Base-by-base conservation (phyloP, 139 green algal genomes). In the Nannochloris sp. region DNA sequence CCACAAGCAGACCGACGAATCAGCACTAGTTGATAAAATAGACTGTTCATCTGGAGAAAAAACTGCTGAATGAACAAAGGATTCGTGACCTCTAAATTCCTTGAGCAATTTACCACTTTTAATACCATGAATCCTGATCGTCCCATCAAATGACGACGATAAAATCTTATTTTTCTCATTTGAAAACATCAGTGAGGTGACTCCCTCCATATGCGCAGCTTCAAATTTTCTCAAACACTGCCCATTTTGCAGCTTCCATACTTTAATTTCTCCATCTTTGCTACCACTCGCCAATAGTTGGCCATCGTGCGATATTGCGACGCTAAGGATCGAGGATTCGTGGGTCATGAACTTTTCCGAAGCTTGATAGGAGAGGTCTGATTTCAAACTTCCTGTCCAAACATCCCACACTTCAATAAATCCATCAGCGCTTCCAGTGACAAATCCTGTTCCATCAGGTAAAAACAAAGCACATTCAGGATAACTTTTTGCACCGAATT, bases 381-480 rank as follows among this genome's bases (percentile, higher is more conserved):
- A 90, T 69, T 85, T 87, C 44, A 98, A 74, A 66, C 89, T 91
- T n/a, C 88, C 93, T 0, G 78, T 94, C 23, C 85, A 59, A 18
- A 73, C 78, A 66, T 98, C 93, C 93, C 93, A 98, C 62, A 98
- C 79, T 83, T 97, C 92, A 34, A 98, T 91, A 77, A 98, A 97
- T 2, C 93, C 93, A 59, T 98, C 93, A 49, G 88, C 84, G 55
- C 82, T 94, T 59, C 93, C 94, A 3, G 87, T 95, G 31, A 87
- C 79, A 46, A 97, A 80, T 75, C 86, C 79, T 57, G 87, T 78
- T 48, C 92, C 92, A 66, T 98, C 90, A 0, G 89, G 85, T 4
- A 87, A 90, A 74, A 94, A 97, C 48, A 71, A 62, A 1, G 88
- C 90, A 40, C 66, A 79, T 77, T 97, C 92, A 2, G 88, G 68